Evolutionary conservation across 2,329 filamentous ascomycete species (phyloP).

Genomic region (Raffaelea arxii): DNA sequence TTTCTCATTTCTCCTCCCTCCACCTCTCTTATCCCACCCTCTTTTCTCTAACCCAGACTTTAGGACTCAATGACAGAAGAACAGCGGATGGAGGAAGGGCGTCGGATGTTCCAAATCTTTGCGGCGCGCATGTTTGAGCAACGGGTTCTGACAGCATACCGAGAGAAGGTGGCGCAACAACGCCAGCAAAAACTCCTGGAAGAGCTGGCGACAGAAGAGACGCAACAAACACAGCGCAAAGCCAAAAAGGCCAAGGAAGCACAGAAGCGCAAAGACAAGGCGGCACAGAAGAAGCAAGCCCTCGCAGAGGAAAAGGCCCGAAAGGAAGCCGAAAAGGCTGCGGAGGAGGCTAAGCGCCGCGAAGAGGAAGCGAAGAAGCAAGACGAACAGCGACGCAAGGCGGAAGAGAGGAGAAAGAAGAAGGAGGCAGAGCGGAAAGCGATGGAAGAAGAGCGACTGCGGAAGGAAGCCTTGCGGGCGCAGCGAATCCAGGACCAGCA

Average conservation of each 20-base stretch:
- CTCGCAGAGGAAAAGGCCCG: slow-evolving; percentile 85
- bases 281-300: slow-evolving; percentile 75
- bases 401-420: slow-evolving; percentile 86
- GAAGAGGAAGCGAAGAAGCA: slow-evolving; percentile 68
- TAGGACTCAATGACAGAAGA: slow-evolving; percentile 96
- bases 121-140: slow-evolving; percentile 99
- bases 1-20: too few species aligned
- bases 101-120: slow-evolving; percentile 99
- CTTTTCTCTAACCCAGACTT: not conserved
- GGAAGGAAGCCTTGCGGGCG: slow-evolving; percentile 78
- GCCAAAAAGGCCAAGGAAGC: slow-evolving; percentile 92
- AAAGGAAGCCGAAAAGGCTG: slow-evolving; percentile 80
- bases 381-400: slow-evolving; percentile 71
- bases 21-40: too few species aligned
- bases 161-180: slow-evolving; percentile 91
- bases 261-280: slow-evolving; percentile 91
- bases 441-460: slow-evolving; percentile 76
- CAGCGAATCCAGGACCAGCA: slow-evolving; percentile 74
- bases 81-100: slow-evolving; percentile 97
- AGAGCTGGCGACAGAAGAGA: slow-evolving; percentile 79
- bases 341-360: slow-evolving; percentile 68
- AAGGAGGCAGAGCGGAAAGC: slow-evolving; percentile 84
- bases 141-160: slow-evolving; percentile 90
- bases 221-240: slow-evolving; percentile 66
- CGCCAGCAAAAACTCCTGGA: slow-evolving; percentile 84